Evolutionary conservation across 805 yeast genomes (phyloP), one percentile per base, ranked within the genome.

Genomic region (Metschnikowia lunata): DNA sequence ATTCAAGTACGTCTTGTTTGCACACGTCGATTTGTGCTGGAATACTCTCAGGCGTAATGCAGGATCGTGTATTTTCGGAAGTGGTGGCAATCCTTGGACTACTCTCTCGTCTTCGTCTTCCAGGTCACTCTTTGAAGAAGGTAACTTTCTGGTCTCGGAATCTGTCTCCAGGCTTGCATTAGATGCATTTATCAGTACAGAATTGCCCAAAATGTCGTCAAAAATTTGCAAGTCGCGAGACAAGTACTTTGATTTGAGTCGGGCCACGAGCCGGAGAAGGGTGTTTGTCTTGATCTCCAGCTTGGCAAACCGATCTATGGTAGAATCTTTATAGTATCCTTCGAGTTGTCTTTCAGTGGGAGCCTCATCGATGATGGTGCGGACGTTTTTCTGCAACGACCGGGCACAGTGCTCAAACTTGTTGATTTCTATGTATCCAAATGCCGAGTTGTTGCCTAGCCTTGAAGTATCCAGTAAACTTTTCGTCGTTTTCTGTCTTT

Each of bases 21-120:
- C 79, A 12, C 83, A 75, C 3, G 78, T 69, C 0, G 97, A 89
- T 52, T 82, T 82, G 62, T 91, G 97, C 26, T 83, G 78, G 58
- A 90, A 91, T 0, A 88, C 96, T 40, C 85, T 75, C 7, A 82
- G 79, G 49, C 74, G 70, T 9, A 89, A 74, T 3, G 70, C 71
- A 0, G 77, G 75, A 56, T 83, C 77, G 7, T 71, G 62, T 34
- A 91, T 85, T 28, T 61, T 63, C 0, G 97, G 97, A 13, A 89
- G 62, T 9, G 70, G 71, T 1, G 97, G 97, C 76, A 79, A 34
- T 1, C 49, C 46, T 2, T 37, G 12, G 14, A n/a, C 8, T 8
- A 14, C 14, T 9, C 26, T 18, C 8, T n/a, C 12, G 13, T 26
- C 39, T 12, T 38, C 43, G 18, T 29, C 40, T 10, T 26, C 41